Conservation (phyloP, 1,284 basidiomycete species). For the Crocinoboletus sp. region DNA sequence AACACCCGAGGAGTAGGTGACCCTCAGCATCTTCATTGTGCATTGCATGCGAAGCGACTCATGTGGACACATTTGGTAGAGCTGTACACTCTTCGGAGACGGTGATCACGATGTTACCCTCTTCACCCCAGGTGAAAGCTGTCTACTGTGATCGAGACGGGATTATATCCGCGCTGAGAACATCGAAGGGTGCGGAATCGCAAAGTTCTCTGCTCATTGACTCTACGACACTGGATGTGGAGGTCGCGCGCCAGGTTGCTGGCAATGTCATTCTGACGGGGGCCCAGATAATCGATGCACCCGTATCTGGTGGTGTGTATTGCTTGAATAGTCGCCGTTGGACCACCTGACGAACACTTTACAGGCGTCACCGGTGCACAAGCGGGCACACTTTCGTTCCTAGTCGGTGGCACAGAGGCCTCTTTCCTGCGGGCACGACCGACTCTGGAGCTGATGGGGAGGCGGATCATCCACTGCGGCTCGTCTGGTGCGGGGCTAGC, state of each 20-base stretch:
- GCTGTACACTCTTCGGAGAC: slow-evolving; percentile 59
- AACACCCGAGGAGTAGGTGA: slow-evolving; percentile 65
- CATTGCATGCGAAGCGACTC: slow-evolving; percentile 1
- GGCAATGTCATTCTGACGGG: slow-evolving; percentile 49
- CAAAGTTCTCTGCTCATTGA: slow-evolving; percentile 71
- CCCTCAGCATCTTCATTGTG: slow-evolving; percentile 6
- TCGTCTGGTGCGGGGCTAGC: slow-evolving; percentile 81
- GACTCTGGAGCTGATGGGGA: slow-evolving; percentile 72
- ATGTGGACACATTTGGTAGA: slow-evolving; percentile 34
- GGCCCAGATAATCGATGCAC: slow-evolving; percentile 85
- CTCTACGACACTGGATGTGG: slow-evolving; percentile 83
- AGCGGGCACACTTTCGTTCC: slow-evolving; percentile 83
- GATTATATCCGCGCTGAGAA: slow-evolving; percentile 54
- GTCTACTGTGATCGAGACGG: slow-evolving; percentile 62
- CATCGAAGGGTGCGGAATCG: slow-evolving; percentile 38
- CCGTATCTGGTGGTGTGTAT: slow-evolving; percentile 79
- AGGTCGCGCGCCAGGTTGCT: slow-evolving; percentile 64
- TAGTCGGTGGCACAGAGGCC: slow-evolving; percentile 72
- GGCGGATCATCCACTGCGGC: slow-evolving; percentile 80
- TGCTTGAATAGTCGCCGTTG: slow-evolving; percentile 1
- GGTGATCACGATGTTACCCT: slow-evolving; percentile 84
- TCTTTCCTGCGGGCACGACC: slow-evolving; percentile 61
- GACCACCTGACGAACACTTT: slow-evolving; percentile 1
- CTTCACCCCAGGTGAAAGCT: slow-evolving; percentile 72
- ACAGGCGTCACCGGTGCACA: slow-evolving; percentile 80